Base-by-base conservation (phyloP, 805 yeast genomes). In the Kluyveromyces aestuarii region DNA sequence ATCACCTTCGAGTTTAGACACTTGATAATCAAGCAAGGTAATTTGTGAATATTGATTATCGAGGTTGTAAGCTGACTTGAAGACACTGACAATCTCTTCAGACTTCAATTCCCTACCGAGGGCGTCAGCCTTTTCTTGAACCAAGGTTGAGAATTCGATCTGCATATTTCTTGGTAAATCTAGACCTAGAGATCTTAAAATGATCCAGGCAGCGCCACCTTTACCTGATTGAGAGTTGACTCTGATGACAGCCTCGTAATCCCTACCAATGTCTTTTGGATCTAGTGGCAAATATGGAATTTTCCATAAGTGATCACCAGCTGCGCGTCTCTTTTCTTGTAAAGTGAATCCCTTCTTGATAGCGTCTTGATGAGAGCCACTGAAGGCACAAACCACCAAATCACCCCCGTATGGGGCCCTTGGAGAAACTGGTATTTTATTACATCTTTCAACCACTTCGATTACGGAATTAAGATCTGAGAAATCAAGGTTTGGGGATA, bases 171-270 rank as follows among this genome's bases (percentile, higher is more conserved):
- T 77, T 63, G 91, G 91, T 53, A 84, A 70, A 61, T 84, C 91
- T 56, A 84, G 71, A 52, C 87, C 89, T 56, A 82, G 69, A 33
- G 84, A 72, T 68, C 86, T 75, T 60, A 82, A 75, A 53, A 84
- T 74, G 49, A 84, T 80, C 91, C 91, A 84, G 19, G 90, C 87
- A 42, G 90, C 87, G 67, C 91, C 91, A 62, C 91, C 91, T 67
- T 84, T 84, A 66, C 91, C 91, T n/a, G 87, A 81, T 70, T 84
- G 91, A 19, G 91, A 84, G 70, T 84, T 84, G 59, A 84, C 90
- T 72, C 91, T 75, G 62, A 84, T 84, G 50, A 84, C 86, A 48
- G 89, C 90, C 70, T 84, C 91, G 65, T 84, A 84, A 57, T 76
- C 82, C 72, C 88, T 75, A 49, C 91, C 91, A 56, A 84, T 80